A percentile compares a stretch with the other conserved stretches of the same genome.
phyloP scores from a whole-genome alignment of 2,329 filamentous ascomycete genomes.

The Metarhizium rileyi region DNA sequence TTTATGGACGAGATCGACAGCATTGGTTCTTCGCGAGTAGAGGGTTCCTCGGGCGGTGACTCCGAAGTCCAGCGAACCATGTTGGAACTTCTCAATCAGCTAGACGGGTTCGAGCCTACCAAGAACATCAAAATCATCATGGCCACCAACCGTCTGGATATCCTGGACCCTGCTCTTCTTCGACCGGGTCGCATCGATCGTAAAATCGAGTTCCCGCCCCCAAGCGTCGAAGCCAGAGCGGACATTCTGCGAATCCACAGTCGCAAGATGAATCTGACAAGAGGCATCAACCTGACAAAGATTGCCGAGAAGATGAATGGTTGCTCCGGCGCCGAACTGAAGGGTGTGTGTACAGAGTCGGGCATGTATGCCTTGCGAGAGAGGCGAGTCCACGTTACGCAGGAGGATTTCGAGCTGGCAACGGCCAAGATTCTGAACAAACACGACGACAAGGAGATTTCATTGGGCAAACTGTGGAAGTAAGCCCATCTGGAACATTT shows the following conservation, averaged over 20 bases:
- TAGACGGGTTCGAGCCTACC: constrained; percentile 96
- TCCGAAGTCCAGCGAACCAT: constrained; percentile 98
- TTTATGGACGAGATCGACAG: constrained; percentile 99
- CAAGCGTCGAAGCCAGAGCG: constrained; percentile 89
- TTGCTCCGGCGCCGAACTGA: constrained; percentile 92
- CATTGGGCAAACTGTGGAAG: constrained; percentile 70
- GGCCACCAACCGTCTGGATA: constrained; percentile 97
- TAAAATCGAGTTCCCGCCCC: constrained; percentile 98
- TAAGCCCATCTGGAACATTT: constrained; percentile 15
- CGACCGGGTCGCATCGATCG: constrained; percentile 96
- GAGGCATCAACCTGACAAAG: constrained; percentile 95
- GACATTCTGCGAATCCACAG: constrained; percentile 98
- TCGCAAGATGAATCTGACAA: constrained; percentile 95
- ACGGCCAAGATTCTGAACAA: constrained; percentile 99
- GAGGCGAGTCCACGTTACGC: constrained; percentile 92
- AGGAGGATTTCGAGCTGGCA: constrained; percentile 97
- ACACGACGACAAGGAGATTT: constrained; percentile 96
- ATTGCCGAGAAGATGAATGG: constrained; percentile 99
- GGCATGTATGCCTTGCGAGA: constrained; percentile 97
- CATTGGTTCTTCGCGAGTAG: constrained; percentile 93
- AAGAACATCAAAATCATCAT: constrained; percentile 99
- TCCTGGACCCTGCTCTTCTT: constrained; percentile 87
- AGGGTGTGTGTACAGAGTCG: constrained; percentile 97
- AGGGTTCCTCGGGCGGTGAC: constrained; percentile 89
- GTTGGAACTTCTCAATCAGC: constrained; percentile 95